Percentiles rank a stretch among this genome's conserved stretches.
Evolutionary conservation across 2,329 filamentous ascomycete species (phyloP).

Genomic region (Sarocladium oryzae): DNA sequence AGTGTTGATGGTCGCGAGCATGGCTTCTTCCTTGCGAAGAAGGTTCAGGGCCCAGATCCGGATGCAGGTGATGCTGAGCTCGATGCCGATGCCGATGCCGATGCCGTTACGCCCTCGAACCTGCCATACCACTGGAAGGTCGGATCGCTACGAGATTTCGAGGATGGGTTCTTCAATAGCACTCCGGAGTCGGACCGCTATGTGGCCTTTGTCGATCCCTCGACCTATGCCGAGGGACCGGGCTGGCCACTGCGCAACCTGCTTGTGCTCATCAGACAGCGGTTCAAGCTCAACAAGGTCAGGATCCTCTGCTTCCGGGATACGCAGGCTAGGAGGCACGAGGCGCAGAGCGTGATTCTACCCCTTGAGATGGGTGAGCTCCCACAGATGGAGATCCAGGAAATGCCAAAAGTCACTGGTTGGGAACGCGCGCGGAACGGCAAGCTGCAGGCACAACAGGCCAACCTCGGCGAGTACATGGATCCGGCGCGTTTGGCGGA

Average conservation of each 20-base stretch:
- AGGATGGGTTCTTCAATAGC: constrained; percentile 78
- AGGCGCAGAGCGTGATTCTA: constrained; percentile 75
- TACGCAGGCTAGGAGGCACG: constrained; percentile 67
- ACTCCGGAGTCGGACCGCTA: constrained; percentile 68
- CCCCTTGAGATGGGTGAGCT: constrained; percentile 51
- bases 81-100: constrained; percentile 35
- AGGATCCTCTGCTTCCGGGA: constrained; percentile 91
- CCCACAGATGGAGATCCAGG: constrained; percentile 34
- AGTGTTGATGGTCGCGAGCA: constrained; percentile 75
- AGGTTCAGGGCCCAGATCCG: constrained; percentile 40
- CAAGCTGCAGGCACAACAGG: constrained; percentile 70
- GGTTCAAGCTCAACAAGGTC: constrained; percentile 69
- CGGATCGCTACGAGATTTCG: constrained; percentile 68
- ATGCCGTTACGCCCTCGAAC: constrained; percentile 40
- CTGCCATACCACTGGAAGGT: constrained; percentile 72
- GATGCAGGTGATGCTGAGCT: constrained; percentile 40
- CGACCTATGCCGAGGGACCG: constrained; percentile 79
- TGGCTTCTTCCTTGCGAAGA: constrained; percentile 94
- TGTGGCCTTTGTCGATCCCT: constrained; percentile 85
- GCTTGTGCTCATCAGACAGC: constrained; percentile 73
- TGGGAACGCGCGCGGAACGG: constrained; percentile 83
- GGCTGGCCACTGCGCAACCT: constrained; percentile 93
- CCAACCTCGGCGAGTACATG: constrained; percentile 88
- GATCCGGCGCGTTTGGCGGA: constrained; percentile 83
- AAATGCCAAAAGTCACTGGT: constrained; percentile 85